A percentile compares a stretch with the other conserved stretches of the same genome.
Conservation (phyloP, 1,284 basidiomycete species). For the Inonotus hispidus region DNA sequence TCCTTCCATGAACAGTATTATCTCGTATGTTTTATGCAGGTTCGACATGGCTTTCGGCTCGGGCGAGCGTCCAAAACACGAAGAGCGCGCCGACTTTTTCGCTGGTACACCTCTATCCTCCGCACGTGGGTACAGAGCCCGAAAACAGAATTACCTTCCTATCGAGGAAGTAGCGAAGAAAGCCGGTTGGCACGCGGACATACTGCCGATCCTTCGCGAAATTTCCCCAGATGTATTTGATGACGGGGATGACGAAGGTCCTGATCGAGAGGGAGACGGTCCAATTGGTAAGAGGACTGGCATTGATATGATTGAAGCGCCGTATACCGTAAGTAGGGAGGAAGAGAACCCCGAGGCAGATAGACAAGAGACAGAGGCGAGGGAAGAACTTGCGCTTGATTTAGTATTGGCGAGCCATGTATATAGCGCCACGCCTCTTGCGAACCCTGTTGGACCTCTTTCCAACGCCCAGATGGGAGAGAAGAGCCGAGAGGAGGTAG, state of each 20-base stretch:
- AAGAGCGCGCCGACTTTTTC: slow-evolving; percentile 51
- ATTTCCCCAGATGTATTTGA: slow-evolving; percentile 35
- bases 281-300: slow-evolving; percentile 28
- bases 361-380: slow-evolving; percentile 46
- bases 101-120: slow-evolving; percentile 45
- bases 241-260: slow-evolving; percentile 4
- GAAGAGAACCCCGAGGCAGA: slow-evolving; percentile 36
- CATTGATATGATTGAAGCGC: slow-evolving; percentile 19
- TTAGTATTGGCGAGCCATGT: slow-evolving; percentile 52
- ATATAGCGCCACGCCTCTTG: slow-evolving; percentile 43
- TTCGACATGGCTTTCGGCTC: slow-evolving; percentile 55
- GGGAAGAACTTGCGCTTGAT: slow-evolving; percentile 59
- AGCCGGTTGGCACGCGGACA: slow-evolving; percentile 49
- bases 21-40: slow-evolving; percentile 33
- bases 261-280: too few relatives aligned
- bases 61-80: slow-evolving; percentile 39
- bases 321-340: slow-evolving; percentile 38
- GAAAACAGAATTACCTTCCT: slow-evolving; percentile 43
- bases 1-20: too few relatives aligned
- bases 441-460: slow-evolving; percentile 23
- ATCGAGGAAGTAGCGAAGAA: slow-evolving; percentile 33
- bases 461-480: slow-evolving; percentile 39
- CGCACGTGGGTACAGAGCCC: slow-evolving; percentile 44
- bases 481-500: neutral
- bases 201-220: slow-evolving; percentile 38